phyloP scores from a whole-genome alignment of 2,329 filamentous ascomycete genomes.

The Xylogone sp. region DNA sequence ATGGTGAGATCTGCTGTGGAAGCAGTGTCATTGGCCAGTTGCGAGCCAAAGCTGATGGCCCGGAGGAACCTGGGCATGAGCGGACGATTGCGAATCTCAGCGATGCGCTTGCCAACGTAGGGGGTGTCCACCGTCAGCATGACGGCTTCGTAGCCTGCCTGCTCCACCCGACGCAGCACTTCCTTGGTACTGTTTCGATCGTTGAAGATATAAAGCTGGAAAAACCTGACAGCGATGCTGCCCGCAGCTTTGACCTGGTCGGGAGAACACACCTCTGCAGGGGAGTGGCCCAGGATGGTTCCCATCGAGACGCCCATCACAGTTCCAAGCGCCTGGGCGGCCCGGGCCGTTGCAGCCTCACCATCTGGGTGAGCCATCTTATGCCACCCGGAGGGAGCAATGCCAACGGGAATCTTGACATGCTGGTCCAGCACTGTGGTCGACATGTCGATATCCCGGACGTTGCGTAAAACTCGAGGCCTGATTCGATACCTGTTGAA shows the following conservation, averaged over 20 bases:
- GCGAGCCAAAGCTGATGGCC: not conserved
- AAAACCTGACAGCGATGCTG: constrained; percentile 37
- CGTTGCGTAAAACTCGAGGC: constrained; percentile 40
- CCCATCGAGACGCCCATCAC: constrained; percentile 7
- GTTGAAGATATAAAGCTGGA: constrained; percentile 39
- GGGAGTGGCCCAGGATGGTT: constrained; percentile 48
- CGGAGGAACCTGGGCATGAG: not conserved
- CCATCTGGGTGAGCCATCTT: constrained; percentile 48
- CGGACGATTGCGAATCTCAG: constrained; percentile 11
- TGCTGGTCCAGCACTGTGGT: constrained; percentile 40
- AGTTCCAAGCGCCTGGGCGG: constrained; percentile 42
- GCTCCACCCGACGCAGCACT: constrained; percentile 16
- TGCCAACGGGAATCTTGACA: constrained; percentile 37
- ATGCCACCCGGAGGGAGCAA: constrained; percentile 43
- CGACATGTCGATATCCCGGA: constrained; percentile 32
- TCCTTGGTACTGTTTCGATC: not conserved
- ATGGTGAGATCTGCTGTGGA: not conserved
- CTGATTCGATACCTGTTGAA: constrained; percentile 47
- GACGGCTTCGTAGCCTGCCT: constrained; percentile 18
- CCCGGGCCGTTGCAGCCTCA: constrained; percentile 46
- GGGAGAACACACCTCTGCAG: constrained; percentile 49
- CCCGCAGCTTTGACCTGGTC: constrained; percentile 49
- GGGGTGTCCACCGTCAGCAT: constrained; percentile 22
- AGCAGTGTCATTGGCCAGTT: not conserved
- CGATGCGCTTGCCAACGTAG: constrained; percentile 11